Percentiles rank a stretch among this genome's conserved stretches.
These are phyloP conservation scores for Pseudopyrenochaeta lycopersici DNA, from an alignment of 2,329 filamentous ascomycete species.

Conservation along the genomic window DNA sequence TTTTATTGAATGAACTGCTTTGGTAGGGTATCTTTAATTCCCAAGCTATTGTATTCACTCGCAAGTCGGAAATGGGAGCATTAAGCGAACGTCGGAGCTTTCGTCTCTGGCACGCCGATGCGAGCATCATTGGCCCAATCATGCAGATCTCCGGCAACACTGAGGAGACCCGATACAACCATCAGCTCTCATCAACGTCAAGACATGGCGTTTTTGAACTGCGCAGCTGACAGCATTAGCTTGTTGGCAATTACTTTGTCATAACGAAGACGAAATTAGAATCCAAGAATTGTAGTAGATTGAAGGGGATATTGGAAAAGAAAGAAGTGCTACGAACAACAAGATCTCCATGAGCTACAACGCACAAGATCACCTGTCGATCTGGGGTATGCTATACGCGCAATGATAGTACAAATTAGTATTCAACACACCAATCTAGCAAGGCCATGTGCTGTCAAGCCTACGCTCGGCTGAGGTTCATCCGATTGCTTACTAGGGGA, in stretches of 20 bases:
- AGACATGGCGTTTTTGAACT: conserved; percentile 8
- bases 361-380: neutral
- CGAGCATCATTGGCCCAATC: conserved; percentile 24
- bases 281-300: neutral
- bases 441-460: conserved; percentile 16
- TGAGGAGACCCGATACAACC: conserved; percentile 35
- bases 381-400: conserved; percentile 1
- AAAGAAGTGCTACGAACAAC: conserved; percentile 1
- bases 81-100: neutral
- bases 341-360: neutral
- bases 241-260: conserved; percentile 1
- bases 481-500: conserved; percentile 10
- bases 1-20: no score
- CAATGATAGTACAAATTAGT: conserved; percentile 8
- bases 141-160: conserved; percentile 24
- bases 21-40: no score
- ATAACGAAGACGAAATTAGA: neutral
- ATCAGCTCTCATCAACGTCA: conserved; percentile 19
- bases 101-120: neutral
- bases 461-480: conserved; percentile 11
- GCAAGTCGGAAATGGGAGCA: neutral
- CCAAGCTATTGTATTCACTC: neutral
- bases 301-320: neutral
- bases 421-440: conserved; percentile 23
- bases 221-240: conserved; percentile 5